phyloP scores from a whole-genome alignment of 129 eudicot species.

The Centrapalus pauciflorus region DNA sequence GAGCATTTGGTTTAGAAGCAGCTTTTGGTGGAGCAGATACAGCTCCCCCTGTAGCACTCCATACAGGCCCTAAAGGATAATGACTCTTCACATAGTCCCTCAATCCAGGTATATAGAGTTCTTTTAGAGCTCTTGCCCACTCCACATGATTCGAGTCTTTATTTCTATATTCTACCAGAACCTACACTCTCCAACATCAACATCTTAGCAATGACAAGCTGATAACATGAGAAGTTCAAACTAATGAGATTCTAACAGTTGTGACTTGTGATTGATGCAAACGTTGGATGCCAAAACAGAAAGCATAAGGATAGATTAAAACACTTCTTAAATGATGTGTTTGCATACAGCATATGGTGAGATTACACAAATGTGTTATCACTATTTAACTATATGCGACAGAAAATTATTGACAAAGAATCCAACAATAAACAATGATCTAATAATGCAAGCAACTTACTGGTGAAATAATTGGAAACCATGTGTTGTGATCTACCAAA shows the following conservation, averaged over 20 bases:
- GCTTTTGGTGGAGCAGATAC: constrained; percentile 48
- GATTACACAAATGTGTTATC: background rate
- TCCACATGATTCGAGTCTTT: constrained; percentile 89
- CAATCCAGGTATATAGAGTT: constrained; percentile 79
- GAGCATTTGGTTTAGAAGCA: constrained; percentile 51
- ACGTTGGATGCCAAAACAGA: background rate
- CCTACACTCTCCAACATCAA: constrained; percentile 29
- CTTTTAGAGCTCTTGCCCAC: constrained; percentile 97
- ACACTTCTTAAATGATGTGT: background rate
- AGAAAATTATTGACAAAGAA: background rate
- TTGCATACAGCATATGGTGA: background rate
- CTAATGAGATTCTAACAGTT: background rate
- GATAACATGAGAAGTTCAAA: background rate
- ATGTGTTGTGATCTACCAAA: background rate
- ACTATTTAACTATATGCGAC: background rate
- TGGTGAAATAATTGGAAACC: background rate
- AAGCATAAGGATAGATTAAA: background rate
- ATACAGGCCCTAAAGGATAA: constrained; percentile 92
- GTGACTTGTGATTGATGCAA: background rate
- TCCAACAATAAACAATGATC: background rate
- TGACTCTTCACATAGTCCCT: constrained; percentile 78
- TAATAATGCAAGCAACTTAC: background rate
- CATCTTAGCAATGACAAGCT: constrained; percentile 9
- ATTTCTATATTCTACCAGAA: constrained; percentile 80
- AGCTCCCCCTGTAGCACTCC: constrained; percentile 74